Evolutionary conservation across 2,329 filamentous ascomycete genomes (phyloP), one percentile per base, ranked within the genome.

Genomic region (Colletotrichum filicis): DNA sequence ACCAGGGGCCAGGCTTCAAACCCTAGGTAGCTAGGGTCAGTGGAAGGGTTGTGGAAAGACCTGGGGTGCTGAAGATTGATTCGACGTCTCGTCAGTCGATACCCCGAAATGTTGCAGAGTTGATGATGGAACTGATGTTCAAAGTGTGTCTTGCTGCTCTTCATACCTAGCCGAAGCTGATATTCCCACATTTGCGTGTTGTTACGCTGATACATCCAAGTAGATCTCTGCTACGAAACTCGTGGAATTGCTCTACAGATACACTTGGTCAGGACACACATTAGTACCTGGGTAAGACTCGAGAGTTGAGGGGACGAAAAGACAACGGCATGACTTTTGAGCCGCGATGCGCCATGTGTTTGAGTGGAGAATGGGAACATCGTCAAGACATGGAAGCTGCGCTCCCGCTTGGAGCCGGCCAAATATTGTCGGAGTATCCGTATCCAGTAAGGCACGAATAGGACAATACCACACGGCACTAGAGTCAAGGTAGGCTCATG

Each of bases 341-440:
- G 32, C 22, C 52, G 24, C 14, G 52, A 56, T 30, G 24, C 24
- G 53, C 26, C 24, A 28, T 19, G 19, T 7, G 26, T 26, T 28
- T 19, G 6, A 56, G 28, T 26, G 53, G 22, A 30, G 24, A 19
- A 56, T 26, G 53, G 53, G 53, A 56, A 19, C 14, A 56, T 55
- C 16, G 52, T 14, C 26, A 32, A 32, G 32, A 57, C 52, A 30
- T 42, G 37, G 16, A 19, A 42, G 16, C 37, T 42, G 37, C 16
- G 37, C 37, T 42, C 5, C 42, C 42, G n/a, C 42, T n/a, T 49
- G 42, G 42, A 49, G 26, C 26, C 28, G 37, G 26, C 35, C 5
- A 6, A 32, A 52, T 37, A 35, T 24, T 14, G 4, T 22, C 42
- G 61, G 67, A 70, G 42, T 70, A 42, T 59, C 61, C 67, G 24